These are phyloP conservation scores for Thermochaetoides thermophila DNA, from an alignment of 495 filamentous ascomycete species.

Conservation along the genomic window DNA sequence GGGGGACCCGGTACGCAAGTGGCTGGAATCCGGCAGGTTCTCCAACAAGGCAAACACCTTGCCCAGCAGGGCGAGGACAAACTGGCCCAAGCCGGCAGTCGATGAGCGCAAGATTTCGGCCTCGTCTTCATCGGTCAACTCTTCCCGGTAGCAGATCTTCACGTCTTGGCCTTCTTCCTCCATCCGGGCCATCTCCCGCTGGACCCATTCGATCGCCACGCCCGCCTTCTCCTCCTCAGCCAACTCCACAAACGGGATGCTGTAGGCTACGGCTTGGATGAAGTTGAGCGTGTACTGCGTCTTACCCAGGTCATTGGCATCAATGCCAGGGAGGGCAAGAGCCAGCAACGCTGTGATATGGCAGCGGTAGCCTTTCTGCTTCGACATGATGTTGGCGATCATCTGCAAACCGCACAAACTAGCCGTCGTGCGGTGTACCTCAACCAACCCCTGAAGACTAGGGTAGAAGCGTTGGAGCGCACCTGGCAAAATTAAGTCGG, in stretches of 20 bases:
- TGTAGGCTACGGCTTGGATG: conserved; percentile 88
- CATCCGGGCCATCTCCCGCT: conserved; percentile 82
- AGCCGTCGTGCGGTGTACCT: conserved; percentile 92
- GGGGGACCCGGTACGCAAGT: conserved; percentile 75
- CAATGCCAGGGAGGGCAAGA: conserved; percentile 84
- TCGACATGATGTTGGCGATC: conserved; percentile 75
- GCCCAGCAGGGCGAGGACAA: conserved; percentile 75
- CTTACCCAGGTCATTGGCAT: conserved; percentile 96
- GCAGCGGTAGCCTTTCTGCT: conserved; percentile 83
- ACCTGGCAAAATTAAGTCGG: conserved; percentile 81
- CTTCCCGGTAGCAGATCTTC: conserved; percentile 68
- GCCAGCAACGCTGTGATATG: conserved; percentile 88
- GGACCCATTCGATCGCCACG: conserved; percentile 86
- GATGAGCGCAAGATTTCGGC: conserved; percentile 88
- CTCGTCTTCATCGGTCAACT: conserved; percentile 75
- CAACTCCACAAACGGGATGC: conserved; percentile 78
- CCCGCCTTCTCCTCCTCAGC: conserved; percentile 53
- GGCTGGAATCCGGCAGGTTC: conserved; percentile 81
- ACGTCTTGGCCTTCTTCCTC: conserved; percentile 74
- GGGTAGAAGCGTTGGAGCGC: conserved; percentile 94
- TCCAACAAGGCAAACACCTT: conserved; percentile 91
- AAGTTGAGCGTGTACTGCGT: conserved; percentile 87
- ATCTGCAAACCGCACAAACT: conserved; percentile 82
- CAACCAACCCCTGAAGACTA: conserved; percentile 86
- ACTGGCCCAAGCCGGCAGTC: conserved; percentile 84